Conservation (phyloP, 2,329 filamentous ascomycete genomes). For the Rhinocladiella mackenziei region DNA sequence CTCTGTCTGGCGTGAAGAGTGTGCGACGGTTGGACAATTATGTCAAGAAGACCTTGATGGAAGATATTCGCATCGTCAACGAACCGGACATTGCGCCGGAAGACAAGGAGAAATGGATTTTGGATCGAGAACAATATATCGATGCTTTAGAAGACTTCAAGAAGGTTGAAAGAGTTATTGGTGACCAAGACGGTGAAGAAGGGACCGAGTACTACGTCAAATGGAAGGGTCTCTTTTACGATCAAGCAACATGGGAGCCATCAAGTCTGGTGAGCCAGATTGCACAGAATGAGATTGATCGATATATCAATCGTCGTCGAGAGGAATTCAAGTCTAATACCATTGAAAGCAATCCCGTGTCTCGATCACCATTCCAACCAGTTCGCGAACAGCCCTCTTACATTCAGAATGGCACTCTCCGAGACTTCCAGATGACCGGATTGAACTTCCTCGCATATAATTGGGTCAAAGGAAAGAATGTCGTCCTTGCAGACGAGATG, state of each 20-base stretch:
- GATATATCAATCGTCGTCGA: slow-evolving; percentile 77
- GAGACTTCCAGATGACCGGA: slow-evolving; percentile 89
- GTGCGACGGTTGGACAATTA: slow-evolving; percentile 93
- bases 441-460: slow-evolving; percentile 95
- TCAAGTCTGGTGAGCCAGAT: slow-evolving; percentile 69
- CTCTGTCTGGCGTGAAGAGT: slow-evolving; percentile 72
- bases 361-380: slow-evolving; percentile 65
- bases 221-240: slow-evolving; percentile 92
- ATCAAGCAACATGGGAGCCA: slow-evolving; percentile 89
- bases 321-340: slow-evolving; percentile 77
- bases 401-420: slow-evolving; percentile 76
- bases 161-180: slow-evolving; percentile 88
- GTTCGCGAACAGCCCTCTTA: slow-evolving; percentile 83
- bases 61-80: slow-evolving; percentile 72
- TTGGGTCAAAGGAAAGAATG: slow-evolving; percentile 90
- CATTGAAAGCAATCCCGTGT: slow-evolving; percentile 69
- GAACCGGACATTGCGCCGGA: slow-evolving; percentile 74
- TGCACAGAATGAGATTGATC: slow-evolving; percentile 86
- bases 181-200: slow-evolving; percentile 71
- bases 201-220: slow-evolving; percentile 90
- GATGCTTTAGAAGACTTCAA: slow-evolving; percentile 87
- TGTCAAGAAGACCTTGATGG: slow-evolving; percentile 74
- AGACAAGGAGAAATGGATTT: slow-evolving; percentile 86
- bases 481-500: slow-evolving; percentile 98
- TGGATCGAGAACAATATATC: slow-evolving; percentile 88